Base-by-base conservation (phyloP, 139 green algal species). In the Picochlorum sp. region DNA sequence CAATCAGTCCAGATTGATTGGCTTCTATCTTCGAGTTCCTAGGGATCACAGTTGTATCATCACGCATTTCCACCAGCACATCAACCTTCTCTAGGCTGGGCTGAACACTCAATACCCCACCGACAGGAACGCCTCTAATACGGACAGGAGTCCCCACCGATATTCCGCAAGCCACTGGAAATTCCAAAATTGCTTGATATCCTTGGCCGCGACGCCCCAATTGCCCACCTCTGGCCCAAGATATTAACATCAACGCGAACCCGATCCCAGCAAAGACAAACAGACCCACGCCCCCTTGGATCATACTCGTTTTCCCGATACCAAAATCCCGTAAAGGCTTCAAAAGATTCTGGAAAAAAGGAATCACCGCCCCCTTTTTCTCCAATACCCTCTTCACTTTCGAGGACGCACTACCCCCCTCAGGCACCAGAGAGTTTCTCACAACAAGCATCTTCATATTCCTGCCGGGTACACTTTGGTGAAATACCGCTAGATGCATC, bases 1-100 rank as follows among this genome's bases (percentile, higher is more conserved):
- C 88, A 49, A 98, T 97, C 20, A 98, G 77, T 5, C 91, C 91
- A 6, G 60, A 83, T 74, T 99, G 93, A 77, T 99, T 99, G 40
- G 91, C 92, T 67, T 97, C 89, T 26, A 99, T 87, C 4, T 90
- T 56, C 5, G 80, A 82, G 65, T 95, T 96, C 26, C 82, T 77
- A 0, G 93, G 93, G 51, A 99, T 95, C 53, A 95, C 85, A 41
- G 91, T 91, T 59, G 37, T 70, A 4, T 76, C 61, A 54, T 98
- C 90, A 37, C 86, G 82, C 39, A 97, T 77, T 72, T 92, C 72
- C 3, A 72, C 62, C 30, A 93, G 44, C 18, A 96, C 91, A 43
- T 96, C 85, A 39, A 98, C 94, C 9, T 64, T 64, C 44, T 94
- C 83, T 59, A 98, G 64, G 63, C 64, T 86, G 39, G 92, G 87